Percentiles rank a stretch among this genome's conserved stretches.
phyloP scores from a whole-genome alignment of 768 basidiomycete species.

The Mycena indigotica region DNA sequence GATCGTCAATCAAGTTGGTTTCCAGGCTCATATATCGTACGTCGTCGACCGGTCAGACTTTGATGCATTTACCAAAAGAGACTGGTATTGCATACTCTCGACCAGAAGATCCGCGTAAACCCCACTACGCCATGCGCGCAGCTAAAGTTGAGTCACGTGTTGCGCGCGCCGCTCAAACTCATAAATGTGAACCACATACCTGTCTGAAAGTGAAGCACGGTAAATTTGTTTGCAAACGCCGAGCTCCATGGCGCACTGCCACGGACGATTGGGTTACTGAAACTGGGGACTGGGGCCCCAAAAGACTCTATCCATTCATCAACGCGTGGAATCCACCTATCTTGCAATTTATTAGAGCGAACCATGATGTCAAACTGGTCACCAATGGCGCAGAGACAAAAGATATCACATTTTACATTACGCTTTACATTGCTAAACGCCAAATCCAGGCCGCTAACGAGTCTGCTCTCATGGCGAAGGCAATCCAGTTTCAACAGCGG shows the following conservation, averaged over 20 bases:
- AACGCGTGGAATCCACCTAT: slow-evolving; percentile 34
- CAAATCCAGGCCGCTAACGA: slow-evolving; percentile 35
- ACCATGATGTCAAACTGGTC: slow-evolving; percentile 43
- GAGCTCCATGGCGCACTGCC: slow-evolving; percentile 32
- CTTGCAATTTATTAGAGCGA: slow-evolving; percentile 26
- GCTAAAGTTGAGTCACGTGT: slow-evolving; percentile 22
- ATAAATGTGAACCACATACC: slow-evolving; percentile 29
- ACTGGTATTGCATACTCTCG: slow-evolving; percentile 34
- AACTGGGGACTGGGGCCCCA: slow-evolving; percentile 33
- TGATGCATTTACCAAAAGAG: too few species aligned
- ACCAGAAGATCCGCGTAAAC: slow-evolving; percentile 33
- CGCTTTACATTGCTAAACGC: too few species aligned
- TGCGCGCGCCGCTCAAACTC: slow-evolving; percentile 33
- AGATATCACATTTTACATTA: too few species aligned
- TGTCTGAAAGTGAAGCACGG: slow-evolving; percentile 28
- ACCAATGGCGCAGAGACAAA: too few species aligned
- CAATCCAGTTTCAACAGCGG: slow-evolving; percentile 29
- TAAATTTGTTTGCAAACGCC: slow-evolving; percentile 34
- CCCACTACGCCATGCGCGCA: slow-evolving; percentile 10
- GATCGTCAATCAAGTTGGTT: too few species aligned
- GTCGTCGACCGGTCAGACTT: too few species aligned
- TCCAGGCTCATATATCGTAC: too few species aligned
- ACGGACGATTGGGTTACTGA: slow-evolving; percentile 27
- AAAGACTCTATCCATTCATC: slow-evolving; percentile 22
- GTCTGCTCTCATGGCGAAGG: slow-evolving; percentile 39